Evolutionary conservation across 2,329 filamentous ascomycete species (phyloP), one percentile per base, ranked within the genome.

Genomic region (Colletotrichum destructivum): DNA sequence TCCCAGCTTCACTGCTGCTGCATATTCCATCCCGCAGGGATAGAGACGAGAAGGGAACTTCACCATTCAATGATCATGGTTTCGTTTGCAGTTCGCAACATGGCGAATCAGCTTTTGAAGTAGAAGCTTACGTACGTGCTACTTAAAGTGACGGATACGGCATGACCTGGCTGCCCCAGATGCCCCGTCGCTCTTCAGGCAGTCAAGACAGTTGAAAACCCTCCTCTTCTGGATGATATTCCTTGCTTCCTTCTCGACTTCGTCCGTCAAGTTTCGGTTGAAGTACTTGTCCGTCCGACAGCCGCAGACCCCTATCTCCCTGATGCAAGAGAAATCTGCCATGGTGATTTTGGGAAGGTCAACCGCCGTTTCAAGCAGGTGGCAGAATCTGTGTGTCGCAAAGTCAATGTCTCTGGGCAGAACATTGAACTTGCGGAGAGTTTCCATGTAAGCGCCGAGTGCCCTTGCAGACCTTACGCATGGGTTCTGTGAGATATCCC

Each of bases 351-450:
- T 62, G 21, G 66, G 72, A 18, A 73, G 62, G 31, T 49, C 26
- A 16, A 57, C 66, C n/a, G 62, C 65, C 21, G 52, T 66, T 16
- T 66, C 52, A 4, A 75, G 35, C 5, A 75, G 67, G 38, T 73
- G 47, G 56, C 70, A 65, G 21, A 75, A 74, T 11, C 56, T 71
- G 57, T 74, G 70, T 26, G 66, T 67, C 16, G 59, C 40, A 21
- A 75, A 74, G 35, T 73, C 73, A 23, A 75, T 66, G 18, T 75
- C 73, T 8, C 63, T 51, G 12, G 73, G 73, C 31, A 75, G 46
- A 16, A 74, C 46, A 13, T 67, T 57, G 13, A 42, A 62, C 35
- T 54, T 69, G 40, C 64, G 73, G 35, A 74, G 59, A 16, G 64
- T 65, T 15, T 74, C 56, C 21, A 71, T 66, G 47, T 75, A 74